phyloP scores from a whole-genome alignment of 208 protist species.

The Wallacemonas rigidus region DNA sequence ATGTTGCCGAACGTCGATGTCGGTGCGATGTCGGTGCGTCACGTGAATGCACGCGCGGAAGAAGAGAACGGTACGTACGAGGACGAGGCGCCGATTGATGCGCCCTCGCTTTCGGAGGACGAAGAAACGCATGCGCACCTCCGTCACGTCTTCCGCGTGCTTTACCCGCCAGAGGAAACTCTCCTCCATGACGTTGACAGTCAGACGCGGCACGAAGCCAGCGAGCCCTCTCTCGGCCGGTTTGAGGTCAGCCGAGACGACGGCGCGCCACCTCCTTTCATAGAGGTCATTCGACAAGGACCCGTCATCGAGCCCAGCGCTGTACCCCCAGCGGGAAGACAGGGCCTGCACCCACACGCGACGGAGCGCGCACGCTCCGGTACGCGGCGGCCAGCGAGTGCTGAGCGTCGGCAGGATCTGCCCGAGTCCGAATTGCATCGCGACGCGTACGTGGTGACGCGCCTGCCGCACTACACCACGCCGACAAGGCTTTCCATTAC shows the following conservation, averaged over 20 bases:
- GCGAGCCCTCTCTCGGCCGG: no score
- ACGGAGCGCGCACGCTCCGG: neutral
- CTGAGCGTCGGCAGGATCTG: neutral
- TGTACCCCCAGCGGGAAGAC: neutral
- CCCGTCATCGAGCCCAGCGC: neutral
- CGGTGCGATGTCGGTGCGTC: no score
- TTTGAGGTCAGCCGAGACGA: neutral
- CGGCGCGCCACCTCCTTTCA: neutral
- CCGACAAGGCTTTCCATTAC: constrained; percentile 11
- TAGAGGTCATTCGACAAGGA: constrained; percentile 6
- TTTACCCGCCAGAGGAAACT: neutral
- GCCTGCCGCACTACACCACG: constrained; percentile 3
- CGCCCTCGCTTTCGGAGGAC: neutral
- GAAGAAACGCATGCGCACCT: neutral
- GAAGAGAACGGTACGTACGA: neutral
- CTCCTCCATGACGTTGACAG: neutral
- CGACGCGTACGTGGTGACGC: neutral
- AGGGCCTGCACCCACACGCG: neutral
- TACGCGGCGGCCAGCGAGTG: constrained; percentile 3
- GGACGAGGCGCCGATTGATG: neutral
- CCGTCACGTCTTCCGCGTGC: constrained; percentile 4
- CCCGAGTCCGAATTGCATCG: neutral
- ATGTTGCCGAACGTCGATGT: neutral
- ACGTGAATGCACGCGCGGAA: neutral
- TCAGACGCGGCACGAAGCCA: neutral